Percentiles rank a stretch among this genome's conserved stretches.
phyloP scores from a whole-genome alignment of 2,329 filamentous ascomycete species.

The Exophiala mesophila region DNA sequence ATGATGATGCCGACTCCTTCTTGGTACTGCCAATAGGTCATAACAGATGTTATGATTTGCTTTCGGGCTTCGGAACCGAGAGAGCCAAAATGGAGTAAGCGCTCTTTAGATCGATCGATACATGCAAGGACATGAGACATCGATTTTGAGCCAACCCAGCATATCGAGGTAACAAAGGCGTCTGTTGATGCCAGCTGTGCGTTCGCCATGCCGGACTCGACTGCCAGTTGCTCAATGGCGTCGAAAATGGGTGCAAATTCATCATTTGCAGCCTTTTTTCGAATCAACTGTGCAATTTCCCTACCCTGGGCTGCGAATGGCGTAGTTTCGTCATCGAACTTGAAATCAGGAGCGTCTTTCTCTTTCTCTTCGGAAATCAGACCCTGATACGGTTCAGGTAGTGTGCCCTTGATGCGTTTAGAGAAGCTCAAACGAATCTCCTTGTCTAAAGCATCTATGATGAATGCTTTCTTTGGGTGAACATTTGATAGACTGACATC shows the following conservation, averaged over 20 bases:
- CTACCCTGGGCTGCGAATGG: slow-evolving; percentile 82
- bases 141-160: slow-evolving; percentile 90
- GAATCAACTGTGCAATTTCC: slow-evolving; percentile 72
- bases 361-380: slow-evolving; percentile 85
- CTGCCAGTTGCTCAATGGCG: slow-evolving; percentile 74
- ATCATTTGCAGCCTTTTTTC: slow-evolving; percentile 77
- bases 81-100: slow-evolving; percentile 72
- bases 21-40: slow-evolving; percentile 89
- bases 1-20: slow-evolving; percentile 89
- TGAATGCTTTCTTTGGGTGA: slow-evolving; percentile 89
- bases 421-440: slow-evolving; percentile 96
- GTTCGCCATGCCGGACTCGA: slow-evolving; percentile 61
- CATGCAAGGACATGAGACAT: slow-evolving; percentile 92
- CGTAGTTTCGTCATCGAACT: slow-evolving; percentile 69
- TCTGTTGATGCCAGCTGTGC: slow-evolving; percentile 83
- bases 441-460: slow-evolving; percentile 85
- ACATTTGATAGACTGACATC: slow-evolving; percentile 72
- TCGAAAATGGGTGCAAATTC: slow-evolving; percentile 79
- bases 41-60: slow-evolving; percentile 86
- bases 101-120: slow-evolving; percentile 90
- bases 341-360: slow-evolving; percentile 93
- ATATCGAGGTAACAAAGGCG: slow-evolving; percentile 88
- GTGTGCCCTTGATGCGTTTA: slow-evolving; percentile 87
- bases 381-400: slow-evolving; percentile 75
- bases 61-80: slow-evolving; percentile 69